Percentiles rank a stretch among this genome's conserved stretches.
phyloP scores from a whole-genome alignment of 2,329 filamentous ascomycete genomes.

The Exophiala phaeomuriformis region DNA sequence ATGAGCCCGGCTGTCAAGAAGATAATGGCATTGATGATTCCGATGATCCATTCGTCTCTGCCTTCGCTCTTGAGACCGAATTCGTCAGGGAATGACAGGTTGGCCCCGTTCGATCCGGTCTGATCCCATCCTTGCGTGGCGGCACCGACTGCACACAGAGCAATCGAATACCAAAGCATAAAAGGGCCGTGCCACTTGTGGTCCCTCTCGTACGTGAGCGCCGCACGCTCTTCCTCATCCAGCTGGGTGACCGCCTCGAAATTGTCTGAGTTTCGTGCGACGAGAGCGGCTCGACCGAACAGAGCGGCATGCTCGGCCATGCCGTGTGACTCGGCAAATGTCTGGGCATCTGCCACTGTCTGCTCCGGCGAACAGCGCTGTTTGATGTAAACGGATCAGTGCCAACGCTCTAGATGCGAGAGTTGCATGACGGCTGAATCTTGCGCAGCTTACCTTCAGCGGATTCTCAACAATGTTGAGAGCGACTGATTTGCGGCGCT shows the following conservation, averaged over 20 bases:
- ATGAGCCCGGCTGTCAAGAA: slow-evolving; percentile 2
- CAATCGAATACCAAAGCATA: slow-evolving; percentile 35
- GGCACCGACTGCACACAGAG: slow-evolving; percentile 38
- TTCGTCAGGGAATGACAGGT: slow-evolving; percentile 36
- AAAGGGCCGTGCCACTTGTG: slow-evolving; percentile 35
- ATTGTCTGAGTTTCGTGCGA: slow-evolving; percentile 26
- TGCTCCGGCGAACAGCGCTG: background rate
- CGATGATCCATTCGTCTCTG: slow-evolving; percentile 37
- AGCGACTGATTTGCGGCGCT: background rate
- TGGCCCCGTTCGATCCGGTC: slow-evolving; percentile 41
- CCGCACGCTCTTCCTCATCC: slow-evolving; percentile 31
- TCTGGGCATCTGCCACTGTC: background rate
- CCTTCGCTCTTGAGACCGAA: slow-evolving; percentile 31
- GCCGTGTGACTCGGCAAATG: slow-evolving; percentile 26
- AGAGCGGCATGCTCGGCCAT: slow-evolving; percentile 7
- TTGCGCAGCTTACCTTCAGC: background rate
- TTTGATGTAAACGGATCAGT: background rate
- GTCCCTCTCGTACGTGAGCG: slow-evolving; percentile 31
- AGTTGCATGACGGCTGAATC: background rate
- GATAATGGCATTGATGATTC: slow-evolving; percentile 37
- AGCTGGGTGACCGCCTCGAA: slow-evolving; percentile 31
- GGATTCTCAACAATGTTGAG: slow-evolving; percentile 4
- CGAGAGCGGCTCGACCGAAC: slow-evolving; percentile 26
- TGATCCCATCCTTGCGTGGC: slow-evolving; percentile 42
- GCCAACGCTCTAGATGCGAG: background rate